Evolutionary conservation across 2,329 filamentous ascomycete genomes (phyloP).

Genomic region (Iodosphaeria phyllophila): DNA sequence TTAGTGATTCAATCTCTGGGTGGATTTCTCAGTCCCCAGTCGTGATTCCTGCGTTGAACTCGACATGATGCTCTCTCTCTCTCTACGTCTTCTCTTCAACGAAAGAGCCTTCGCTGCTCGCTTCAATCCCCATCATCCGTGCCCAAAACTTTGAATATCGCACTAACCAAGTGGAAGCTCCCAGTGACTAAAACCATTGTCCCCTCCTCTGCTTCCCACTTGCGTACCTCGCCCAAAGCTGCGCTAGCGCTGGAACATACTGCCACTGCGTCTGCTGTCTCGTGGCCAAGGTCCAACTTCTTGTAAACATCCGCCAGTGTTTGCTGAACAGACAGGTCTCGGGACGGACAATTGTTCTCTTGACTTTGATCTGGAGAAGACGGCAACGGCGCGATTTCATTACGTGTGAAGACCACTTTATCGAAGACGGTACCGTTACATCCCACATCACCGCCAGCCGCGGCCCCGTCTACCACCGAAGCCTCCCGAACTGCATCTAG

Average conservation of each 20-base stretch:
- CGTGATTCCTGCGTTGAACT: too few relatives aligned
- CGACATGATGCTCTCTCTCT: too few relatives aligned
- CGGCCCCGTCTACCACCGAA: not conserved
- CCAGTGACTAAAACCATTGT: constrained; percentile 54
- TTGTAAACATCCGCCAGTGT: constrained; percentile 42
- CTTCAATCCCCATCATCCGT: constrained; percentile 13
- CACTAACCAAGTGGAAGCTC: constrained; percentile 70
- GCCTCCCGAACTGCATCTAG: constrained; percentile 5
- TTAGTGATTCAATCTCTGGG: too few relatives aligned
- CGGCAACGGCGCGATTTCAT: constrained; percentile 28
- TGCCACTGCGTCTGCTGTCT: constrained; percentile 58
- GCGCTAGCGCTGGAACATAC: constrained; percentile 36
- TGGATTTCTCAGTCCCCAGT: too few relatives aligned
- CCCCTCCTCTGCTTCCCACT: constrained; percentile 26
- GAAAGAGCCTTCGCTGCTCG: constrained; percentile 11
- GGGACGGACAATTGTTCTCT: constrained; percentile 33
- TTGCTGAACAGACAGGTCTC: constrained; percentile 42
- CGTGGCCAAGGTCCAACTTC: constrained; percentile 38
- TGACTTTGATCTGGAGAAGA: too few relatives aligned
- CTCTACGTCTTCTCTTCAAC: too few relatives aligned
- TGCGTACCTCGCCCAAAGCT: constrained; percentile 14
- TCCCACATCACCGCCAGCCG: not conserved
- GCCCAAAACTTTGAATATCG: constrained; percentile 53
- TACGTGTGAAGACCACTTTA: constrained; percentile 66
- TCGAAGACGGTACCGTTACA: constrained; percentile 32